A percentile compares a stretch with the other conserved stretches of the same genome.
Conservation (phyloP, 306 rosid genomes). For the Cyclanthera cordifolia region DNA sequence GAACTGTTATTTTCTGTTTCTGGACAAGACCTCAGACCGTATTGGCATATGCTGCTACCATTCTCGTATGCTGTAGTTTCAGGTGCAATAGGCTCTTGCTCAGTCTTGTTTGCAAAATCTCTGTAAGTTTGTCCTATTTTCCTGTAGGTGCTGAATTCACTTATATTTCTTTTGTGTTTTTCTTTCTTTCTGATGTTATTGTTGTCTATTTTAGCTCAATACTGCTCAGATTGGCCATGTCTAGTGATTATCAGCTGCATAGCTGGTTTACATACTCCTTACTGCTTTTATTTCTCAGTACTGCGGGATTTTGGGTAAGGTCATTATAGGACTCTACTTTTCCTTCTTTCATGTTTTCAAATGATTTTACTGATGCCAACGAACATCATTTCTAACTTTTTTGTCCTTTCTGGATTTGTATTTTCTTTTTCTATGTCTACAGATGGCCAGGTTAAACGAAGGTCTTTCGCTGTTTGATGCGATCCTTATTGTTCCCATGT, state of each 20-base stretch:
- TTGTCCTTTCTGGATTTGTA: background rate
- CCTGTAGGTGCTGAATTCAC: slow-evolving; percentile 6
- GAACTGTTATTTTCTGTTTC: slow-evolving; percentile 50
- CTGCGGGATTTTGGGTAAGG: slow-evolving; percentile 98
- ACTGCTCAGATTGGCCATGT: slow-evolving; percentile 77
- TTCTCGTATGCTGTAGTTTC: slow-evolving; percentile 95
- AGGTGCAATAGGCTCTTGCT: slow-evolving; percentile 96
- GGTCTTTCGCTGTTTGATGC: slow-evolving; percentile 93
- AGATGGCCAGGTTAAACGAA: slow-evolving; percentile 97
- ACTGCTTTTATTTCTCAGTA: slow-evolving; percentile 85
- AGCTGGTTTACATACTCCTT: slow-evolving; percentile 93
- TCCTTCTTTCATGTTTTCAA: slow-evolving; percentile 2
- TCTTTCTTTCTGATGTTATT: slow-evolving; percentile 17
- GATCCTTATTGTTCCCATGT: slow-evolving; percentile 97
- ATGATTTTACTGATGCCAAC: background rate
- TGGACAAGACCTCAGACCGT: slow-evolving; percentile 72
- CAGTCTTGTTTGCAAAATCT: slow-evolving; percentile 95
- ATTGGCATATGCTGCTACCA: slow-evolving; percentile 82
- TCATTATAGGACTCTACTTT: slow-evolving; percentile 11
- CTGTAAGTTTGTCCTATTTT: slow-evolving; percentile 47
- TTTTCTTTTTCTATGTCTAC: slow-evolving; percentile 24
- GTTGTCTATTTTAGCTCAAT: slow-evolving; percentile 51
- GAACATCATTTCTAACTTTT: background rate
- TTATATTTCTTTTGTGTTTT: background rate
- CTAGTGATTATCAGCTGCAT: slow-evolving; percentile 75